Evolutionary conservation across 2,329 filamentous ascomycete species (phyloP), one percentile per base, ranked within the genome.

Genomic region (Trichoderma citrinoviride): DNA sequence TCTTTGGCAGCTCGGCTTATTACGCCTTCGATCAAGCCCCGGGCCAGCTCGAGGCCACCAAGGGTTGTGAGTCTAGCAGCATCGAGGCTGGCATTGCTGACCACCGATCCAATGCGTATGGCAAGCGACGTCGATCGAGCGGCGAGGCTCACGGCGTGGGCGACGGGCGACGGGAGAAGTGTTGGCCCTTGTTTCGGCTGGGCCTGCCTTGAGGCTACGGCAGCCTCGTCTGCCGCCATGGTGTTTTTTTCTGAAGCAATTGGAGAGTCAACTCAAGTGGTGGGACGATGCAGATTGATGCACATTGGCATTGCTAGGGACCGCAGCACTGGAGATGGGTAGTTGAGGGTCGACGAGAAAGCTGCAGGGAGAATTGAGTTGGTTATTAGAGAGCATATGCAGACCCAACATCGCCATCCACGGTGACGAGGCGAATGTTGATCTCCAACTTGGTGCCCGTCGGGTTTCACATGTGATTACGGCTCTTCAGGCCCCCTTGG

Each of bases 41-140:
- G 81, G 52, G 85, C 82, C 14, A 87, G 72, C 73, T 86, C 85
- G 15, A 88, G 77, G 68, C 83, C 82, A 2, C 85, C 85, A 3
- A 87, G 73, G 1, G 84, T 85, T 7, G 84, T 85, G 70, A 84
- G 76, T 65, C 82, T 82, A 37, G 83, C 83, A 12, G 82, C 83
- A 68, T 82, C 79, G 64, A 87, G 78, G 37, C 82, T 77, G 68
- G 81, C 84, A 15, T 80, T 79, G 46, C 83, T 79, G 40, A 86
- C 76, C n/a, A 82, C 72, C 3, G 82, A 83, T 46, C 83, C 80
- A 44, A 85, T 73, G 6, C 84, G 82, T 25, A 87, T 79, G 37
- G 82, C 83, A 25, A 89, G 77, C 29, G 83, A 82, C 17, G 85
- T 85, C 3, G 86, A 87, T 61, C 85, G 81, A 3, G 86, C 85